A percentile compares a stretch with the other conserved stretches of the same genome.
These are phyloP conservation scores for Termitomyces heimii DNA, from an alignment of 768 basidiomycete species.

Conservation along the genomic window DNA sequence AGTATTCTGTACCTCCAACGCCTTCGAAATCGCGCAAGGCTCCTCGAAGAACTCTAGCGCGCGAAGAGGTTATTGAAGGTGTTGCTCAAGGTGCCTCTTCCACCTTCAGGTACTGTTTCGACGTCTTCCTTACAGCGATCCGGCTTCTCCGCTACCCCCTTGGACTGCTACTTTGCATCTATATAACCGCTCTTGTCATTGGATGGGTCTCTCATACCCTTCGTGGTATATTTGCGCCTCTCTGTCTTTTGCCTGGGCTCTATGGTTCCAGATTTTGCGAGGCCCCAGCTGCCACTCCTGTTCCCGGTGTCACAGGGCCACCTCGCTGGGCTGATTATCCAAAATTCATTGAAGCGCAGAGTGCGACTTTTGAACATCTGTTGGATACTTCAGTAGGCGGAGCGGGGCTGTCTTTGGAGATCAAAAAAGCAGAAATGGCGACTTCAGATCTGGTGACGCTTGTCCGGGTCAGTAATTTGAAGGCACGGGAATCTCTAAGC, in stretches of 20 bases:
- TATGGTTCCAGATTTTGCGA: constrained; percentile 42
- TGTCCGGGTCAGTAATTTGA: constrained; percentile 58
- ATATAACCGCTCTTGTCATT: constrained; percentile 41
- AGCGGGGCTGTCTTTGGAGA: constrained; percentile 55
- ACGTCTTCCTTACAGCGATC: constrained; percentile 42
- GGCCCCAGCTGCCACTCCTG: constrained; percentile 1
- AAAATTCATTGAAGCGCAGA: constrained; percentile 52
- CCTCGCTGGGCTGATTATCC: constrained; percentile 58
- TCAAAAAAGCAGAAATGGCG: constrained; percentile 77
- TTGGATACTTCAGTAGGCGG: constrained; percentile 54
- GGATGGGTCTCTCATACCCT: constrained; percentile 36
- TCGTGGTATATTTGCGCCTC: constrained; percentile 42
- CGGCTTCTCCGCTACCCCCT: constrained; percentile 51
- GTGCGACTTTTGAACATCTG: constrained; percentile 56
- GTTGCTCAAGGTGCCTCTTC: constrained; percentile 23
- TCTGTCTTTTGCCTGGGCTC: constrained; percentile 60
- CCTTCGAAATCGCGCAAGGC: constrained; percentile 4
- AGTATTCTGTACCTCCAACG: constrained; percentile 4
- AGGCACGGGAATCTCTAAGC: constrained; percentile 51
- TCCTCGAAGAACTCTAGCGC: constrained; percentile 13
- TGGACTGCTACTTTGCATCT: constrained; percentile 44
- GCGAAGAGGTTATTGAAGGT: constrained; percentile 22
- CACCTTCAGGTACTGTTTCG: constrained; percentile 34
- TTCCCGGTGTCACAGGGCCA: constrained; percentile 3
- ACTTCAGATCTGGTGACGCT: constrained; percentile 60